Base-by-base conservation (phyloP, 768 basidiomycete species). In the Artomyces pyxidatus region DNA sequence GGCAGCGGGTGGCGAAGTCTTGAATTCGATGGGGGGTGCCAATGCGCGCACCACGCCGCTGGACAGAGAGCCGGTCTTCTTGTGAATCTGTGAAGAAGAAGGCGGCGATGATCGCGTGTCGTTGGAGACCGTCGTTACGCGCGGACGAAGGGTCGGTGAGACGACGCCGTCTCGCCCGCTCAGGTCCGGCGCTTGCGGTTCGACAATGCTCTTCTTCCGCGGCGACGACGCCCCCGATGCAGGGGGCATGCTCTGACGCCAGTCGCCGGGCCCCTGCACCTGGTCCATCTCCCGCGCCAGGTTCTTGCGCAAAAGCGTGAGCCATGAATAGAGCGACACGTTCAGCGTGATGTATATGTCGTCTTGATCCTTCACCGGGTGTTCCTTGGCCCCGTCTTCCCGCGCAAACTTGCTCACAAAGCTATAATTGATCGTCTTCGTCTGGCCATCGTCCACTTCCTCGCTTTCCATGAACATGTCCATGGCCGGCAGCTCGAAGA, bases 261-360 rank as follows among this genome's bases (percentile, higher is more conserved):
- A 71, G 43, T 77, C 81, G n/a, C 76, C 71, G 6, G 77, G 65
- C 12, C 75, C 74, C 53, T 77, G 75, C 2, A 78, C 81, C 59
- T 86, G 84, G 21, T 87, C 85, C 76, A 91, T 78, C 60, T 90
- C 89, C 47, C 83, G 70, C 12, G 80, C 71, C 56, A 89, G 67
- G 51, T 80, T 86, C 64, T 87, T 89, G 49, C 85, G 78, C 35
- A 89, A 72, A 21, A 83, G 64, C 1, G 85, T 87, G 39, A 91
- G 75, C 86, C 87, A 89, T 8, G 85, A 78, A 59, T 90, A 90
- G 2, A 90, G 69, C 0, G 83, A 75, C 59, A 89, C 80, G 67
- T 92, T 91, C 55, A 92, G 71, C 3, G 87, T 84, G 64, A 92
- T 88, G 63, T 84, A 90, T 47, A 92, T 88, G 55, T 88, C 85